Conservation (phyloP, 2,329 filamentous ascomycete genomes). For the Fusarium sacchari region DNA sequence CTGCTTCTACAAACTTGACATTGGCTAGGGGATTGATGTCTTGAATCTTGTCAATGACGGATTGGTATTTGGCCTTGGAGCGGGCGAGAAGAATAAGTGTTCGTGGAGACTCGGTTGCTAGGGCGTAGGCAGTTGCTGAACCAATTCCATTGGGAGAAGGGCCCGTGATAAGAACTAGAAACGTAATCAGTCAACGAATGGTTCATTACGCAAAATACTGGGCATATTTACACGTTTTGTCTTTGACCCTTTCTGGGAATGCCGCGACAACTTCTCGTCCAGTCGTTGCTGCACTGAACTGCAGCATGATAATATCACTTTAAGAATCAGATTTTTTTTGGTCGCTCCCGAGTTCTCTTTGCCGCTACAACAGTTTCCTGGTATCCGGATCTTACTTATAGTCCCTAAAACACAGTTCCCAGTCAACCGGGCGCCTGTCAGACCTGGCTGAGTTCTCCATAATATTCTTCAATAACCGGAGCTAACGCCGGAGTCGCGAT, state of each 20-base stretch:
- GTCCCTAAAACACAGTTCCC: neutral
- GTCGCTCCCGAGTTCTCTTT: rapidly evolving
- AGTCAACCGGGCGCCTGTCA: neutral
- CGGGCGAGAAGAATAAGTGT: neutral
- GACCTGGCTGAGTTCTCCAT: neutral
- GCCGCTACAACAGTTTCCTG: neutral
- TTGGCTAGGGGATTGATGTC: rapidly evolving
- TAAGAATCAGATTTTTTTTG: too few species aligned
- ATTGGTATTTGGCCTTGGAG: neutral
- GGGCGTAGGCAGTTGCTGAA: neutral
- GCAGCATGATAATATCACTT: neutral
- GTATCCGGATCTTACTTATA: neutral
- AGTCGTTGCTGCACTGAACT: neutral
- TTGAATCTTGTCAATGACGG: neutral
- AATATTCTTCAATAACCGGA: neutral
- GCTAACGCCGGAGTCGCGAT: neutral
- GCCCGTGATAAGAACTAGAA: neutral
- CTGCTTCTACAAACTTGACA: neutral
- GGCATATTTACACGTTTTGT: neutral
- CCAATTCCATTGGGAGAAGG: neutral
- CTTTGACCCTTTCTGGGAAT: neutral
- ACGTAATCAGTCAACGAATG: rapidly evolving
- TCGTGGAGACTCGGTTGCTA: neutral
- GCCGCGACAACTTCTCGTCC: neutral
- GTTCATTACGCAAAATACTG: rapidly evolving